Evolutionary conservation across 169 alveolate species (phyloP), one percentile per base, ranked within the genome.

Genomic region (Plasmodium knowlesi): DNA sequence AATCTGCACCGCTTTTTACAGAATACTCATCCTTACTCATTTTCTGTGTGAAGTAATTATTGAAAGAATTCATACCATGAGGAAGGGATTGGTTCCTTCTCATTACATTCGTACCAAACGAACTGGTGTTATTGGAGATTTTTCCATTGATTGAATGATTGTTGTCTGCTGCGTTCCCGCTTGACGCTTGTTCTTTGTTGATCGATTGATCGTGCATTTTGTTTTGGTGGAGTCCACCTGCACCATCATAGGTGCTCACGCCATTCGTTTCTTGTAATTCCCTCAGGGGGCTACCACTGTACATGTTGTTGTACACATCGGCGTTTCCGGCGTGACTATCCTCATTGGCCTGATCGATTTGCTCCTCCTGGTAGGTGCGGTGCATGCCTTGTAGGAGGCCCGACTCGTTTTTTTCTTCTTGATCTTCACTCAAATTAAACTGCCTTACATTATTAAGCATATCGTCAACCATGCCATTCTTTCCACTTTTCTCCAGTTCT

Each of bases 401-500:
- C 1, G 2, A 61, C 25, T 61, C 25, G 12, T 19, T 67, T 25
- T n/a, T 67, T 9, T 61, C 74, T 14, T 61, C 74, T 16, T 34
- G 12, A 0, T 67, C 12, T 1, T 67, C 76, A 10, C 76, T 25
- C 0, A 67, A 19, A 67, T 67, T 67, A 28, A 67, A 67, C 14
- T 19, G 37, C 37, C 76, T 67, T 8, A 67, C 76, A 67, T 22
- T 43, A 84, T 50, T 73, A 22, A 84, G 22, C 3, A 73, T 39
- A 14, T 83, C 43, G 6, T 83, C 84, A 0, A 30, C 67, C 41
- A 57, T 50, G 28, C 25, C 61, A 67, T 5, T 84, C 43, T 71
- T 79, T 12, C 41, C 32, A 61, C 71, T 78, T 88, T 43, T 90
- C 53, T 90, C 82, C 8, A 90, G 28, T 82, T 80, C 72, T 2